Percentiles rank a stretch among this genome's conserved stretches.
Evolutionary conservation across 2,329 filamentous ascomycete species (phyloP).

Genomic region (Aspergillus sp.): DNA sequence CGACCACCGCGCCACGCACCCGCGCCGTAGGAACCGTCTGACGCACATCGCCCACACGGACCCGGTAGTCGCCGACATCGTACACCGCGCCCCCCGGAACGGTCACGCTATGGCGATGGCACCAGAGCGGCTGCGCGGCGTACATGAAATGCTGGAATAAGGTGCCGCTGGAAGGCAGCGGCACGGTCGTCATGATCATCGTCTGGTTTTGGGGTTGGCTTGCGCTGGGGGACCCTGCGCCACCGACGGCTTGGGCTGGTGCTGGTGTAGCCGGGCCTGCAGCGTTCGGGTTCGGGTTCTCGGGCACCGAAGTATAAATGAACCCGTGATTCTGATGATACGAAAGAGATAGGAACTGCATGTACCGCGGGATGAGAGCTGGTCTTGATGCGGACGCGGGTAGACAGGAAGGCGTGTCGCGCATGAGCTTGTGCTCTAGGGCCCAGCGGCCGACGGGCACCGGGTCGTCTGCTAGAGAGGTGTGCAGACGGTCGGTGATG

Average conservation of each 20-base stretch:
- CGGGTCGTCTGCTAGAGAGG: constrained; percentile 35
- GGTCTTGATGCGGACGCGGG: constrained; percentile 33
- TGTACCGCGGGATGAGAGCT: constrained; percentile 34
- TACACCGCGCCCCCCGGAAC: constrained; percentile 40
- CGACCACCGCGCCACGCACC: constrained; percentile 44
- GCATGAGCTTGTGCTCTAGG: constrained; percentile 44
- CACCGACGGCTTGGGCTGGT: background rate
- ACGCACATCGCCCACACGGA: constrained; percentile 44
- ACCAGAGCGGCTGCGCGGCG: constrained; percentile 45
- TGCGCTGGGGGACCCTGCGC: constrained; percentile 6
- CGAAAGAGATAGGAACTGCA: constrained; percentile 45
- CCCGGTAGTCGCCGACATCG: constrained; percentile 44
- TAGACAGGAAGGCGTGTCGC: constrained; percentile 43
- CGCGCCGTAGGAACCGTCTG: constrained; percentile 39
- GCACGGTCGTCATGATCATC: constrained; percentile 42
- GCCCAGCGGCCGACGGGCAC: constrained; percentile 39
- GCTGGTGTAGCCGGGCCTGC: background rate
- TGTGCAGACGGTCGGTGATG: constrained; percentile 40
- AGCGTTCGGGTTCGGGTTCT: background rate
- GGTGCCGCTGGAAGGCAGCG: constrained; percentile 32
- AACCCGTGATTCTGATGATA: constrained; percentile 42
- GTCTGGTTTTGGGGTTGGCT: background rate
- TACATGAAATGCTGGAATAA: constrained; percentile 43
- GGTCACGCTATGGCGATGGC: constrained; percentile 38
- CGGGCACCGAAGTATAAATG: constrained; percentile 36